Base-by-base conservation (phyloP, 1,284 basidiomycete species). In the Apiotrichum montevideense region DNA sequence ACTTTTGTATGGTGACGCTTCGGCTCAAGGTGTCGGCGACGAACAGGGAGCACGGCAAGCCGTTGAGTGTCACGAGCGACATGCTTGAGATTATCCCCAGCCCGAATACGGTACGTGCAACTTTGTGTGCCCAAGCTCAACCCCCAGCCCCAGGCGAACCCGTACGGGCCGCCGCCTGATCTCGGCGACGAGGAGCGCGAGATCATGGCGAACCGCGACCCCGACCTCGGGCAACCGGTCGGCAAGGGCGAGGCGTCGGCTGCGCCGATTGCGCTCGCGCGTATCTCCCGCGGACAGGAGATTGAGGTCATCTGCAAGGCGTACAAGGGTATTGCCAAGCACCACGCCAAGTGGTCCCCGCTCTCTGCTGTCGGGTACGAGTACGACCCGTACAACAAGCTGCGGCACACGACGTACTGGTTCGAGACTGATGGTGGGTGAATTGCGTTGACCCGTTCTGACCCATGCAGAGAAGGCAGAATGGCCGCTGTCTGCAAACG, bases 291-390 rank as follows among this genome's bases (percentile, higher is more conserved):
- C 76, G 94, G 94, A 0, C 96, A 98, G 75, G 90, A 95, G 74
- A 80, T 99, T 41, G 88, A 85, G 69, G 72, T 95, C 55, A 82
- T 82, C 40, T 98, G 95, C 74, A 85, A 90, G 55, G 96, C 94
- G 3, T 92, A 94, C 76, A 98, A 97, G 84, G 95, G 95, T 34
- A 88, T 97, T 60, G 93, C 93, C 7, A 97, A 98, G 79, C 93
- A 98, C 72, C 96, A 99, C 72, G 93, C 96, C 6, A 99, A 99
- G 79, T 98, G 95, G 93, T 96, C 92, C 0, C 95, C 96, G 11
- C 89, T 93, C 57, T 89, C 92, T 1, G 93, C 96, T 2, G 86
- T 98, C 21, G 86, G 87, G 2, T 98, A 96, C 67, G 96, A 99
- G 78, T 99, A 99, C 69, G 96, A 99, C 76, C 96, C 96, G 11